These are phyloP conservation scores for Polymyxa betae DNA, from an alignment of 208 protist species.

Conservation along the genomic window DNA sequence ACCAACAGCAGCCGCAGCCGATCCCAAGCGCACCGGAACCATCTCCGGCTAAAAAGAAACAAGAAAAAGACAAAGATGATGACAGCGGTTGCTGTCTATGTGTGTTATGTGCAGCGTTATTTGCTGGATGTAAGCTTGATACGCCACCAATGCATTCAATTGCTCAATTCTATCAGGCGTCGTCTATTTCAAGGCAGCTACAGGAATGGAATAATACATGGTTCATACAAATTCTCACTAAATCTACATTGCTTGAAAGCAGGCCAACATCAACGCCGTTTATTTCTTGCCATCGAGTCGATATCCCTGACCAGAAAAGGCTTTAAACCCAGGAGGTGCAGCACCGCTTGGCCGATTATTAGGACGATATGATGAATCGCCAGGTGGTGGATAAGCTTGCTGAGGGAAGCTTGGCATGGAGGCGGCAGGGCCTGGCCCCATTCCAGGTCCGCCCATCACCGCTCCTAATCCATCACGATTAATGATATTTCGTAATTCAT, in stretches of 20 bases:
- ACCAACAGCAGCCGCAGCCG: neutral
- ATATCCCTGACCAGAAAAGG: conserved; percentile 36
- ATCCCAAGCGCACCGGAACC: neutral
- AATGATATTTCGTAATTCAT: conserved; percentile 10
- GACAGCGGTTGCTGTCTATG: neutral
- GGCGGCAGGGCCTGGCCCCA: neutral
- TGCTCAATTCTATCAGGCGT: neutral
- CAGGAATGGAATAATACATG: neutral
- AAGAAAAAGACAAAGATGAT: neutral
- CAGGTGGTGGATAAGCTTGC: conserved; percentile 1
- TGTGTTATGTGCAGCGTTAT: neutral
- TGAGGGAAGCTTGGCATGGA: neutral
- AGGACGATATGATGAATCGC: neutral
- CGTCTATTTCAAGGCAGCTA: neutral
- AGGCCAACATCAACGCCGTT: neutral
- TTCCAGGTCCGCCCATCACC: neutral
- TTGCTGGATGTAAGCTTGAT: neutral
- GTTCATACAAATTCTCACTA: neutral
- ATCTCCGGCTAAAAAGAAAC: neutral
- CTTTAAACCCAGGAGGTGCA: conserved; percentile 32
- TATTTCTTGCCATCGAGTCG: conserved; percentile 43
- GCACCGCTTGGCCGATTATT: neutral
- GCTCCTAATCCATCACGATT: neutral
- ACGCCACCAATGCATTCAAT: neutral
- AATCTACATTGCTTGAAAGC: neutral